Conservation (phyloP, 176 grass and related monocot genomes). For the Typha latifolia region DNA sequence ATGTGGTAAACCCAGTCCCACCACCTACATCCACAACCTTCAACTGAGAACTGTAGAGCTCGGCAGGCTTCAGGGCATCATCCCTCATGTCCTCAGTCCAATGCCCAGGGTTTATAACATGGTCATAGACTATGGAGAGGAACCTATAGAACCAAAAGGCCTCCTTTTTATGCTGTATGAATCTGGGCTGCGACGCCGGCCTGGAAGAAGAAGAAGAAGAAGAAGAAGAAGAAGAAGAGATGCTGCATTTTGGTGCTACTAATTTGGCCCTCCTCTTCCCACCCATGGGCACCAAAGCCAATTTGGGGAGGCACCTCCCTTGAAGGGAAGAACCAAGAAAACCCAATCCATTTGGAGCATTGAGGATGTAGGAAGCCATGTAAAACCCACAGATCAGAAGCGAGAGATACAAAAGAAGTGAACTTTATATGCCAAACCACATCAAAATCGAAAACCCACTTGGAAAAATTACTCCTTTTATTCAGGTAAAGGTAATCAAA, state of each 20-base stretch:
- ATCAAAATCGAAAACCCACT: conserved; percentile 8
- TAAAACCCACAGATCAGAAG: not conserved
- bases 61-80: conserved; percentile 64
- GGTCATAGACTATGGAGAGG: conserved; percentile 89
- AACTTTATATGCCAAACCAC: not conserved
- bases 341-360: conserved; percentile 26
- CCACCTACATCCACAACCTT: conserved; percentile 86
- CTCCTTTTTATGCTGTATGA: conserved; percentile 99
- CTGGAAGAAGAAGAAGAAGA: conserved; percentile 3
- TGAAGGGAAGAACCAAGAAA: conserved; percentile 25
- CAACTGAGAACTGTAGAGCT: conserved; percentile 44
- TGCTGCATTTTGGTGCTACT: conserved; percentile 21
- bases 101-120: conserved; percentile 84
- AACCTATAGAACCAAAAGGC: conserved; percentile 99
- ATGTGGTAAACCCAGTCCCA: conserved; percentile 67
- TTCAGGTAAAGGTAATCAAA: too few species aligned
- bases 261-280: conserved; percentile 6
- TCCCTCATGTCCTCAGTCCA: conserved; percentile 98
- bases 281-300: conserved; percentile 8
- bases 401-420: not conserved
- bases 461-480: not conserved
- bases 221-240: conserved; percentile 26
- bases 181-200: conserved; percentile 46
- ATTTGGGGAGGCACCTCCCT: conserved; percentile 26
- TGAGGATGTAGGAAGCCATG: conserved; percentile 39